Evolutionary conservation across 2,329 filamentous ascomycete genomes (phyloP).

Genomic region (Pseudocercospora eumusae): DNA sequence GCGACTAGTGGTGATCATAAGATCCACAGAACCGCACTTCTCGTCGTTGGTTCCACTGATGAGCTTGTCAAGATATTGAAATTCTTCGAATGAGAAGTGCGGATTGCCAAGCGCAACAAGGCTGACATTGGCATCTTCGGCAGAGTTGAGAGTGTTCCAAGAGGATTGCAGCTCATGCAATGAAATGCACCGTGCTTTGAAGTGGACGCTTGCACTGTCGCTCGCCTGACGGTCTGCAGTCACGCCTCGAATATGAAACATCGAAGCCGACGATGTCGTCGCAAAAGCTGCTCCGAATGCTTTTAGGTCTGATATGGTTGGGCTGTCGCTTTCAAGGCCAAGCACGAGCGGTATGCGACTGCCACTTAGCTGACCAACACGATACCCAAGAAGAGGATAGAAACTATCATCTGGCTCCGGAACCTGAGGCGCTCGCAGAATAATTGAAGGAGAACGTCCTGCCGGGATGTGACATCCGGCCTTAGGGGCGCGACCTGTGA

Average conservation of each 20-base stretch:
- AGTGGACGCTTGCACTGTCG: constrained; percentile 11
- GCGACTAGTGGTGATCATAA: constrained; percentile 20
- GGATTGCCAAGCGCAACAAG: constrained; percentile 51
- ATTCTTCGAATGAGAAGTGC: constrained; percentile 47
- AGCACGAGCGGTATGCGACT: constrained; percentile 42
- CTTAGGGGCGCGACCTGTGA: constrained; percentile 45
- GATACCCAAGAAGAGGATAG: constrained; percentile 46
- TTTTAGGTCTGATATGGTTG: constrained; percentile 43
- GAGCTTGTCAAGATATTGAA: constrained; percentile 39
- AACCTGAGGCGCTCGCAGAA: constrained; percentile 11
- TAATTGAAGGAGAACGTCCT: constrained; percentile 25
- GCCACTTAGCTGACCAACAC: constrained; percentile 38
- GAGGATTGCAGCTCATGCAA: not conserved
- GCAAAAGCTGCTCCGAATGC: constrained; percentile 51
- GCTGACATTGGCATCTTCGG: constrained; percentile 32
- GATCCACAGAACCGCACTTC: not conserved
- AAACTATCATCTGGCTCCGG: constrained; percentile 41
- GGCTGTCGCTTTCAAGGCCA: constrained; percentile 38
- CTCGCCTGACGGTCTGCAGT: constrained; percentile 43
- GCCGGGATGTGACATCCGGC: constrained; percentile 36
- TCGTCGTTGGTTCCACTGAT: not conserved
- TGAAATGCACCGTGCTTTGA: not conserved
- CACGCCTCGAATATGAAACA: constrained; percentile 49
- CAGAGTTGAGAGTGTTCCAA: constrained; percentile 22
- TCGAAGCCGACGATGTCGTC: constrained; percentile 46